Evolutionary conservation across 768 basidiomycete genomes (phyloP).

Genomic region (Artomyces pyxidatus): DNA sequence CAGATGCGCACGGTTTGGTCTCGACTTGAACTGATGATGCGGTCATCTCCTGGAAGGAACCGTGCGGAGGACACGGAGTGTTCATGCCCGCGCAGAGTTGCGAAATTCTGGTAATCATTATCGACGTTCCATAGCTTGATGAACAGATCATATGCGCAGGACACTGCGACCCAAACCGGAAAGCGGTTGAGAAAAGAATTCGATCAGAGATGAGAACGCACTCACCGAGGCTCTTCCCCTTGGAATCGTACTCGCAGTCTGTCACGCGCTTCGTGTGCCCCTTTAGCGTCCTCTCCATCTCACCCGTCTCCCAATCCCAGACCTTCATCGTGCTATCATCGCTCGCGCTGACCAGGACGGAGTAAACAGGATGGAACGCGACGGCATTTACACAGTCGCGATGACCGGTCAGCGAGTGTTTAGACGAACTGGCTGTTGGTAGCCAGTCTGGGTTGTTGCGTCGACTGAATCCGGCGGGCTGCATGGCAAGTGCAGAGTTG

Average conservation of each 20-base stretch:
- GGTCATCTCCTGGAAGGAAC: constrained; percentile 45
- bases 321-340: constrained; percentile 50
- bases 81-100: constrained; percentile 51
- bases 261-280: constrained; percentile 51
- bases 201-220: neutral
- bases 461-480: constrained; percentile 24
- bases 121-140: constrained; percentile 50
- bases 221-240: constrained; percentile 42
- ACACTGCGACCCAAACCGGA: constrained; percentile 27
- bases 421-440: constrained; percentile 31
- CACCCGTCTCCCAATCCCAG: constrained; percentile 59
- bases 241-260: constrained; percentile 50
- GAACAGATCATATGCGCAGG: constrained; percentile 47
- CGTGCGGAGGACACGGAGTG: constrained; percentile 47
- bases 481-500: constrained; percentile 27
- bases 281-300: constrained; percentile 50
- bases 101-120: constrained; percentile 47
- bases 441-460: constrained; percentile 41
- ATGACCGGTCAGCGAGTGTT: constrained; percentile 41
- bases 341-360: constrained; percentile 41
- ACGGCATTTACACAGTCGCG: constrained; percentile 38
- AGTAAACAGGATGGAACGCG: constrained; percentile 51
- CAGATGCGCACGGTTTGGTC: constrained; percentile 48
- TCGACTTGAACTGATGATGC: constrained; percentile 44
- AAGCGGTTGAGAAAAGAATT: neutral